Evolutionary conservation across 768 basidiomycete genomes (phyloP), one percentile per base, ranked within the genome.

Genomic region (Termitomyces sp.): DNA sequence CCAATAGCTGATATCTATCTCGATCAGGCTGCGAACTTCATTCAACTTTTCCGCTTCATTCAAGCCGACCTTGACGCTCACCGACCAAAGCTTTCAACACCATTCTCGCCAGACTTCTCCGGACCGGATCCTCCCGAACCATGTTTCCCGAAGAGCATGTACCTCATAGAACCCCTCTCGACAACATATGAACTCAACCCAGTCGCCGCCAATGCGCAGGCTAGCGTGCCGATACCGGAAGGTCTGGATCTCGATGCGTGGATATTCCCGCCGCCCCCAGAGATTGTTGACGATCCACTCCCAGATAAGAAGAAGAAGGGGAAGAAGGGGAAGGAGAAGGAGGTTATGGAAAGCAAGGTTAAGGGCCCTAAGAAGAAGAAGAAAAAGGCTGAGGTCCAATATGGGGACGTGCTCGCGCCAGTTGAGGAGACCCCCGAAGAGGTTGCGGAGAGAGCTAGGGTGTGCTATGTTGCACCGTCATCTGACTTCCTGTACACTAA

Each of bases 141-240:
- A 16, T 71, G 72, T 35, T 96, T 91, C 65, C 97, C 97, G 2
- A 94, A 95, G 73, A 92, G 90, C 63, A 74, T 98, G 12, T 89
- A 85, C 68, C 82, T 99, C 52, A 84, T 98, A 43, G 78, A 81
- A 40, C 92, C 94, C 0, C 73, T 99, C 8, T 90, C 91, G 64
- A 76, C 79, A 17, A 65, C 79, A 5, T 86, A 95, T 63, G 88
- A 92, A 58, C 82, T 99, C 19, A 93, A 91, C 59, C 88, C 94
- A 0, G 90, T 98, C 37, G 94, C 88, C 7, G 60, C 72, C 1
- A 74, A 75, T 54, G 96, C 96, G 3, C 96, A 98, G 73, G 82
- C 78, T 5, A 86, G 84, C 57, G 88, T 98, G 0, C 80, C 82
- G 5, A 62, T 91, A 2, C 97, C 97, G 0, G 89, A 90, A 3